Percentiles rank a stretch among this genome's conserved stretches.
phyloP scores from a whole-genome alignment of 2,329 filamentous ascomycete genomes.

The Thelonectria rubi region DNA sequence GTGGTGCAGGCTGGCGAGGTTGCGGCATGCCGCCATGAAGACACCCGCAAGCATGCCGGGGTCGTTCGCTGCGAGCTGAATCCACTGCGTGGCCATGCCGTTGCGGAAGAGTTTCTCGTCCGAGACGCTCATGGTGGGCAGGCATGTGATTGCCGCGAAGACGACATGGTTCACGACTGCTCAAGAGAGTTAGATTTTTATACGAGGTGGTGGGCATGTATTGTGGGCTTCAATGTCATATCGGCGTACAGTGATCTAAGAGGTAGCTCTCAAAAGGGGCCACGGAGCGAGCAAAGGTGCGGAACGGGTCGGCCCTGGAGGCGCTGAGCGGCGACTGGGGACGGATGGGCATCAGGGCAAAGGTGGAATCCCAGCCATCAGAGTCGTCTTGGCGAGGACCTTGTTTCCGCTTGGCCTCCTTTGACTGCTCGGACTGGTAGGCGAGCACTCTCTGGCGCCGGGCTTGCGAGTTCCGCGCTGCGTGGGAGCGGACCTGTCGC shows the following conservation, averaged over 20 bases:
- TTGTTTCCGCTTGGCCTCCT: background rate
- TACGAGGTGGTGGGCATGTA: background rate
- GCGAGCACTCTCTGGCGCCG: background rate
- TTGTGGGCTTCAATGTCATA: background rate
- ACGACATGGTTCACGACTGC: conserved; percentile 19
- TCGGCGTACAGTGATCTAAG: conserved; percentile 28
- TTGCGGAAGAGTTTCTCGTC: conserved; percentile 22
- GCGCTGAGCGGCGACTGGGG: conserved; percentile 8
- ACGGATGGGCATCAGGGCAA: background rate
- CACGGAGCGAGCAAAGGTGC: conserved; percentile 14
- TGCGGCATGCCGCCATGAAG: conserved; percentile 31
- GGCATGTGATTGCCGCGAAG: conserved; percentile 11
- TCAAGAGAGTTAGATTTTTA: background rate
- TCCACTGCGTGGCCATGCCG: conserved; percentile 27
- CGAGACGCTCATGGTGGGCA: conserved; percentile 1
- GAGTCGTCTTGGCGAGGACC: background rate
- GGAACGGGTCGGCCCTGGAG: conserved; percentile 25
- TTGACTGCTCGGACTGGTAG: background rate
- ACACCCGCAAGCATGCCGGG: conserved; percentile 34
- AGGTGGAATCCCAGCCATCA: background rate
- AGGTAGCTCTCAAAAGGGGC: conserved; percentile 22
- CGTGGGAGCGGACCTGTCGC: background rate
- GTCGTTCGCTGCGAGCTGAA: conserved; percentile 31
- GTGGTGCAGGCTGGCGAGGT: conserved; percentile 22
- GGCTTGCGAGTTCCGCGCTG: background rate